Conservation (phyloP, 495 filamentous ascomycete genomes). For the Lepraria neglecta region DNA sequence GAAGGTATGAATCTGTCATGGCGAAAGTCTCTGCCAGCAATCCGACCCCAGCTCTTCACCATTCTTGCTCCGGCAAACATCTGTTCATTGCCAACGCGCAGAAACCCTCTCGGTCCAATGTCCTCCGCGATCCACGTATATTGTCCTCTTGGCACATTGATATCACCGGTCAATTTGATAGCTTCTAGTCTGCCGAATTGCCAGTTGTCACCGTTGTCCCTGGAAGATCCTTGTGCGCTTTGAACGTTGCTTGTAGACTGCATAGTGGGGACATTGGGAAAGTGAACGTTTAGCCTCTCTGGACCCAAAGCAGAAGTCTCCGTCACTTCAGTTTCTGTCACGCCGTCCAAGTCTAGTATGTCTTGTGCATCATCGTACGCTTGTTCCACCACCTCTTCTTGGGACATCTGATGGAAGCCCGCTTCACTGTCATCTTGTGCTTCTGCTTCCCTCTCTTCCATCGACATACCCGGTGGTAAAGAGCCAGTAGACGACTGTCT, state of each 20-base stretch:
- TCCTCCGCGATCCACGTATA: constrained; percentile 73
- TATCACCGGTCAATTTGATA: constrained; percentile 86
- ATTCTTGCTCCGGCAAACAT: constrained; percentile 68
- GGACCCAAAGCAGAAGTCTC: not conserved
- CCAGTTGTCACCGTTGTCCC: constrained; percentile 3
- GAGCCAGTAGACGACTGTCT: constrained; percentile 13
- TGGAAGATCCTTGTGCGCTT: not conserved
- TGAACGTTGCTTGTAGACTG: not conserved
- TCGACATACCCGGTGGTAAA: constrained; percentile 6
- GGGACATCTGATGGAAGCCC: constrained; percentile 2
- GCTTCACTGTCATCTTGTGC: constrained; percentile 3
- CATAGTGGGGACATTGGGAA: not conserved
- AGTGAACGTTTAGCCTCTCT: not conserved
- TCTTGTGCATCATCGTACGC: not conserved
- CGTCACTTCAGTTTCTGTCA: not conserved
- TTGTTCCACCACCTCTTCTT: not conserved
- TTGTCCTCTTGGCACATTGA: constrained; percentile 80
- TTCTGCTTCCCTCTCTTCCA: constrained; percentile 1
- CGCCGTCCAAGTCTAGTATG: too few relatives aligned
- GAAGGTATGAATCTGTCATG: constrained; percentile 66
- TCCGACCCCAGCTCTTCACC: constrained; percentile 69
- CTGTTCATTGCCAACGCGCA: constrained; percentile 56
- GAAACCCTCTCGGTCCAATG: constrained; percentile 55
- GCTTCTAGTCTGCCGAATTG: constrained; percentile 58
- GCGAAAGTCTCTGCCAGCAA: constrained; percentile 62